Conservation (phyloP, 345 rosid species). For the Luvunga scandens region DNA sequence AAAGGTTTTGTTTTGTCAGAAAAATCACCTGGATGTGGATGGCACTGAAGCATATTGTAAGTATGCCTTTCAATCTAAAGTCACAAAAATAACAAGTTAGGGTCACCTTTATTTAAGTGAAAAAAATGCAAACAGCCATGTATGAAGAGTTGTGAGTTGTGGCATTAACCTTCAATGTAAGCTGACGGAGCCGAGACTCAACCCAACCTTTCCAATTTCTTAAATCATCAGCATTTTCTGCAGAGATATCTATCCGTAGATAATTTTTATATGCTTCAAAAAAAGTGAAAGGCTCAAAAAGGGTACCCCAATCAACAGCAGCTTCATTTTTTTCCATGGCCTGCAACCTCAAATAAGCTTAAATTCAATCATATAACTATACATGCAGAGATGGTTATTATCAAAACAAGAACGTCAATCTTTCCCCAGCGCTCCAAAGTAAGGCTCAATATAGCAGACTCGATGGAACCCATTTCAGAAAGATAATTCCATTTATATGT, state of each 20-base stretch:
- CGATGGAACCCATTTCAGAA: not conserved
- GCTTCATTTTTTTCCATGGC: slow-evolving; percentile 80
- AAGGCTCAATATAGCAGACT: not conserved
- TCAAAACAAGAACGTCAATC: not conserved
- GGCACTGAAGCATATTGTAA: slow-evolving; percentile 83
- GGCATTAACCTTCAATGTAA: slow-evolving; percentile 70
- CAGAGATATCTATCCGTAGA: slow-evolving; percentile 77
- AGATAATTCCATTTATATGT: not conserved
- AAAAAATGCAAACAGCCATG: not conserved
- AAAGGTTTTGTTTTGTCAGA: slow-evolving; percentile 67
- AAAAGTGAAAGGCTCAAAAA: slow-evolving; percentile 83
- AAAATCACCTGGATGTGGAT: slow-evolving; percentile 89
- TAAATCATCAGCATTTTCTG: slow-evolving; percentile 81
- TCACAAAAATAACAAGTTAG: slow-evolving; percentile 24
- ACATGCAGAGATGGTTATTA: not conserved
- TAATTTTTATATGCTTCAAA: slow-evolving; percentile 93
- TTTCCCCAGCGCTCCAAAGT: not conserved
- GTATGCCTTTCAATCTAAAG: slow-evolving; percentile 91
- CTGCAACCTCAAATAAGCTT: slow-evolving; percentile 39
- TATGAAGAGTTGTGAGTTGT: not conserved
- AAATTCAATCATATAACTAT: slow-evolving; percentile 4
- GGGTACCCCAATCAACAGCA: slow-evolving; percentile 87
- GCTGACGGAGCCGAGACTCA: slow-evolving; percentile 94
- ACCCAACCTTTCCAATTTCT: slow-evolving; percentile 99
- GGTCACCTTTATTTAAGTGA: not conserved